phyloP scores from a whole-genome alignment of 75 land plant species.

The Pinus albicaulis region DNA sequence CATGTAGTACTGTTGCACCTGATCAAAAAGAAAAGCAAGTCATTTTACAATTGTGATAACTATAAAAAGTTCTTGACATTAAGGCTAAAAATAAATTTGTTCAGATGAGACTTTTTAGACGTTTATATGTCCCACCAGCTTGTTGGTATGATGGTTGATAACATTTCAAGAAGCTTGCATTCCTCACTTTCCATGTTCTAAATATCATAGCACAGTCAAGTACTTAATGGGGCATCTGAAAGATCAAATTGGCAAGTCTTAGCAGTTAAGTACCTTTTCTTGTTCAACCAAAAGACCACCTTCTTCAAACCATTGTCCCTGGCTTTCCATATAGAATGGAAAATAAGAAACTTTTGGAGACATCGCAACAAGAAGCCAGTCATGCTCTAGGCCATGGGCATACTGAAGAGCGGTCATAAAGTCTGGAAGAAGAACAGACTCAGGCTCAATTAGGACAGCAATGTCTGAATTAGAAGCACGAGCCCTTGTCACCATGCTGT shows the following conservation, averaged over 20 bases:
- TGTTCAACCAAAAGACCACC: conserved; percentile 27
- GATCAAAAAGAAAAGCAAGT: neutral
- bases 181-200: neutral
- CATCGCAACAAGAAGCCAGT: conserved; percentile 74
- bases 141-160: neutral
- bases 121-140: neutral
- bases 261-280: conserved; percentile 51
- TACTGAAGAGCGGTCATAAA: conserved; percentile 42
- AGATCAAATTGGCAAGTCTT: conserved; percentile 3
- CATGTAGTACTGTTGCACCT: conserved; percentile 56
- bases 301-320: conserved; percentile 41
- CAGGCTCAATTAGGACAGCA: conserved; percentile 67
- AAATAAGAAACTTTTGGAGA: conserved; percentile 38
- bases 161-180: neutral
- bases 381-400: conserved; percentile 37
- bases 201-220: conserved; percentile 7
- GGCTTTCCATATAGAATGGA: conserved; percentile 42
- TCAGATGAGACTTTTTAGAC: neutral
- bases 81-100: neutral
- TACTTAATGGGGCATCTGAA: conserved; percentile 3
- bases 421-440: conserved; percentile 59
- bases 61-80: neutral
- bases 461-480: conserved; percentile 57
- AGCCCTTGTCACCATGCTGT: conserved; percentile 80
- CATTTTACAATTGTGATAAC: neutral